Percentiles rank a stretch among this genome's conserved stretches.
Conservation (phyloP, 1,284 basidiomycete genomes). For the Melampsora americana region DNA sequence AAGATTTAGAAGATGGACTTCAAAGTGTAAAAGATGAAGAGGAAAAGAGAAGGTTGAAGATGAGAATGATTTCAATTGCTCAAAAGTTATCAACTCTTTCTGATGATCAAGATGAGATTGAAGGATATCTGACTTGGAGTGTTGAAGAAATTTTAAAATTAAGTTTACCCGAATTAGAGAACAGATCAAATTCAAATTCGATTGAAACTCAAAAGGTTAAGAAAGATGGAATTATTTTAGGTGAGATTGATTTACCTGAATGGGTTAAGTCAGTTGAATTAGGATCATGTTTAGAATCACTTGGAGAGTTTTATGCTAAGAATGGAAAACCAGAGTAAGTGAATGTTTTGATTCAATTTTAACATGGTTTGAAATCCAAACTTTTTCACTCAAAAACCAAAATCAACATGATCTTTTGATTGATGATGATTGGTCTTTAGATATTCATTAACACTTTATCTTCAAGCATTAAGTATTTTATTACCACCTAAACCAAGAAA, state of each 20-base stretch:
- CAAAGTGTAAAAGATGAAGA: not conserved
- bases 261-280: not conserved
- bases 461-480: not conserved
- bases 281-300: constrained; percentile 6
- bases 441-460: constrained; percentile 7
- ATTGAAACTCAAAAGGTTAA: too few species aligned
- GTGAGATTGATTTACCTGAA: not conserved
- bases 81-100: not conserved
- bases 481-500: not conserved
- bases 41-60: not conserved
- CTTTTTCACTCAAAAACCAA: too few species aligned
- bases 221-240: not conserved
- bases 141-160: constrained; percentile 8
- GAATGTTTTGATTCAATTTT: not conserved
- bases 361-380: not conserved
- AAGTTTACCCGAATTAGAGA: not conserved
- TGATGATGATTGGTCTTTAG: too few species aligned
- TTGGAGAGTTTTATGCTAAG: constrained; percentile 8
- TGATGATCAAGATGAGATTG: not conserved
- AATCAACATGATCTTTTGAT: too few species aligned
- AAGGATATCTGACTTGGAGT: not conserved
- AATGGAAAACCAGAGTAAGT: not conserved
- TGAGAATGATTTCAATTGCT: not conserved
- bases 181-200: not conserved
- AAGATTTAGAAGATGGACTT: not conserved